Conservation (phyloP, 192 early-diverging fungal species). For the Oehlia diaphana region DNA sequence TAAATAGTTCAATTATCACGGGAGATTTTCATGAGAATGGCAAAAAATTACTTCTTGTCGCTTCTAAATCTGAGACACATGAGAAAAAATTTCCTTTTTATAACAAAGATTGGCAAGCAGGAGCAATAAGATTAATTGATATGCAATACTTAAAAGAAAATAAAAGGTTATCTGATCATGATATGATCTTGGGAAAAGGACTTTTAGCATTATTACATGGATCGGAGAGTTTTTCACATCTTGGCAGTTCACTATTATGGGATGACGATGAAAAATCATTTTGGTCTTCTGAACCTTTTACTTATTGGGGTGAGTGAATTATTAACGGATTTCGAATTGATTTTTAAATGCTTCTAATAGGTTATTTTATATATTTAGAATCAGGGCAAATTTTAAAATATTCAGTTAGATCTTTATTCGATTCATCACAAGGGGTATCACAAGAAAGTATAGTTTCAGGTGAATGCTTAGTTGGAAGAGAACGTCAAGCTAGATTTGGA, state of each 20-base stretch:
- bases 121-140: constrained; percentile 37
- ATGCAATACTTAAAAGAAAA: constrained; percentile 7
- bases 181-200: constrained; percentile 8
- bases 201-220: not conserved
- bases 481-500: constrained; percentile 14
- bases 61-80: constrained; percentile 25
- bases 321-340: not conserved
- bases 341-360: not conserved
- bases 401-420: not conserved
- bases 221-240: constrained; percentile 11
- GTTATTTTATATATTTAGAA: not conserved
- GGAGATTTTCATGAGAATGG: constrained; percentile 19
- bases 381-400: constrained; percentile 5
- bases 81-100: not conserved
- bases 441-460: not conserved
- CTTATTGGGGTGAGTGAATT: constrained; percentile 11
- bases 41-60: not conserved
- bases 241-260: constrained; percentile 15
- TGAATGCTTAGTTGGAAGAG: not conserved
- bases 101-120: constrained; percentile 39
- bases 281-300: constrained; percentile 19
- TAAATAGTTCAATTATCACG: constrained; percentile 19
- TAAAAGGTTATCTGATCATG: constrained; percentile 14
- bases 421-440: not conserved
- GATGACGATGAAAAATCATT: not conserved